Evolutionary conservation across 257 asterid species (phyloP), one percentile per base, ranked within the genome.

Genomic region (Nemophila menziesii): DNA sequence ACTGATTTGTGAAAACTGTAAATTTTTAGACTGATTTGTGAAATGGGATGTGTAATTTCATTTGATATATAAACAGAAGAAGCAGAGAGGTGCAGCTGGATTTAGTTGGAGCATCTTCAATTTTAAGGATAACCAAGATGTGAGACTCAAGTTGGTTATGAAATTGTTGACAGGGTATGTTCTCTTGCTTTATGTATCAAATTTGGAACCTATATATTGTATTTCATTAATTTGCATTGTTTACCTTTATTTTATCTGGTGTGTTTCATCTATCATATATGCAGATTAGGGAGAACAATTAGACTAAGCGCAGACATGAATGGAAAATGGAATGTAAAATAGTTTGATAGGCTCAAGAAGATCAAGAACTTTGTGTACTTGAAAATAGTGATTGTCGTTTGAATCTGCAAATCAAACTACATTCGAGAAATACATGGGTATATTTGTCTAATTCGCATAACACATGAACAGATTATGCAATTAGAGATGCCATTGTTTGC

Each of bases 251-350:
- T 16, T 21, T n/a, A n/a, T n/a, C n/a, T 1, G 2, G 19, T 16
- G 48, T 49, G 20, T 51, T 64, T 48, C 80, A 82, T 86, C 57
- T 66, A 43, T 72, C 90, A 17, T 86, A 86, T 58, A 38, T 74
- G 57, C 89, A 82, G 79, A 58, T 86, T 50, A 74, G 80, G 19
- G 94, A 86, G 75, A 79, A 79, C 55, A 86, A 81, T 52, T 86
- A 92, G 92, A 78, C 96, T 81, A 20, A 79, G 74, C 52, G 61
- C 73, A 1, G 80, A 81, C 55, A 62, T 51, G 23, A 59, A 64
- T 15, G 68, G 93, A 20, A 71, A 67, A 58, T 86, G 94, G 96
- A 74, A 74, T 46, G 67, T 86, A 46, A 72, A 78, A 59, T 86
- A 78, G n/a, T n/a, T n/a, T n/a, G n/a, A n/a, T n/a, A n/a, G n/a